Evolutionary conservation across 2,329 filamentous ascomycete species (phyloP), one percentile per base, ranked within the genome.

Genomic region (Diaporthe sp.): DNA sequence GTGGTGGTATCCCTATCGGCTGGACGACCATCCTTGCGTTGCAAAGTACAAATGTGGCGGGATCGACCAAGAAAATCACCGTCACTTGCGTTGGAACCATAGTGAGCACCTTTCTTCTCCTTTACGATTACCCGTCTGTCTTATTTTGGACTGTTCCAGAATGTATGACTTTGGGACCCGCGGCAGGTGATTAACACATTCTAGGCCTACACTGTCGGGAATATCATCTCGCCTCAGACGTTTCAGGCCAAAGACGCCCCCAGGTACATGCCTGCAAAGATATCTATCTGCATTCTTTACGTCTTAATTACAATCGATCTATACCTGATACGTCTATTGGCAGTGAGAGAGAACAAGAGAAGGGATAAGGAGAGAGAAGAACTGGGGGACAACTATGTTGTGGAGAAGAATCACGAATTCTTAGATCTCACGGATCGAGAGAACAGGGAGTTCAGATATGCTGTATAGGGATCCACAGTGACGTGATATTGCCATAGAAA

Each of bases 171-270:
- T 39, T 39, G 37, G 37, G 37, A 39, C 37, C 12, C 37, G 3
- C 12, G 10, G 37, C 12, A 39, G 37, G 37, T 39, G 37, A 39
- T 39, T 39, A 39, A 39, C 37, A 39, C 12, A 39, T 39, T 1
- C 2, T 39, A 39, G 37, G 37, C 81, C 2, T 84, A 85, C 72
- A 83, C 81, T 0, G 80, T 85, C 13, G 85, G 84, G 25, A 86
- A 86, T 72, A 86, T 86, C 73, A 85, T 86, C 65, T 82, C 81
- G 0, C 85, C 84, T 2, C 84, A 86, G 72, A 86, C 84, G 0
- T 87, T 87, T 76, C 83, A 84, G 75, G 79, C 81, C 9, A 79
- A 80, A 7, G 83, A 84, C 34, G 83, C 80, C 0, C 79, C 79
- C 34, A 72, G 77, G 19, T 80, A 80, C 44, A 73, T 79, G 9